Evolutionary conservation across 169 alveolate species (phyloP), one percentile per base, ranked within the genome.

Genomic region (Theileria parva): DNA sequence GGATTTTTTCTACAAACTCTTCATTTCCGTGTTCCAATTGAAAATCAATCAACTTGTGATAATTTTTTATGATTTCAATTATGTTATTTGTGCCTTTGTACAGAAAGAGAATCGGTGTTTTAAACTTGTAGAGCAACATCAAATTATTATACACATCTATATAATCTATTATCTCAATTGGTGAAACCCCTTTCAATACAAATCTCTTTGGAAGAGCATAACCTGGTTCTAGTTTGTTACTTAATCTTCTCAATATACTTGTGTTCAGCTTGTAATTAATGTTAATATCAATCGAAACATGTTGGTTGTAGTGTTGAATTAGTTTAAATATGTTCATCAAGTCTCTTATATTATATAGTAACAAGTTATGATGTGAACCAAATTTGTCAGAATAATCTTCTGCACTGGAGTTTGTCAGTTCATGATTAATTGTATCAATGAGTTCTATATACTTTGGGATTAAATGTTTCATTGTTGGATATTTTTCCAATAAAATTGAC

Each of bases 351-450:
- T 72, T 79, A 37, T 17, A 86, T 61, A 71, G 92, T 96, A 79
- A 96, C 72, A 73, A 93, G 84, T 57, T 95, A 92, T 90, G 95
- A 85, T 69, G 86, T 92, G 94, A 95, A 92, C 0, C 87, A 17
- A 88, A 86, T 44, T 70, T 70, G 65, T 88, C 75, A 34, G 73
- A 74, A 30, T 77, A 50, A 21, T 72, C 77, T 44, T 87, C 93
- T 64, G 30, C 0, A n/a, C 66, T 13, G 17, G 53, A 44, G 15
- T 44, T 7, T 11, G 86, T 77, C 37, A 74, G 69, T 37, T 77
- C 67, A 23, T 79, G 71, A 53, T 85, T 69, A 53, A 88, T 74
- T 27, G 88, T 60, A 77, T 48, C 76, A 81, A 17, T 19, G 28
- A 21, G 44, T 9, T 61, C 74, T 21, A 69, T 21, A 13, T 67